A percentile compares a stretch with the other conserved stretches of the same genome.
Conservation (phyloP, 495 filamentous ascomycete genomes). For the Articulospora tetracladia region DNA sequence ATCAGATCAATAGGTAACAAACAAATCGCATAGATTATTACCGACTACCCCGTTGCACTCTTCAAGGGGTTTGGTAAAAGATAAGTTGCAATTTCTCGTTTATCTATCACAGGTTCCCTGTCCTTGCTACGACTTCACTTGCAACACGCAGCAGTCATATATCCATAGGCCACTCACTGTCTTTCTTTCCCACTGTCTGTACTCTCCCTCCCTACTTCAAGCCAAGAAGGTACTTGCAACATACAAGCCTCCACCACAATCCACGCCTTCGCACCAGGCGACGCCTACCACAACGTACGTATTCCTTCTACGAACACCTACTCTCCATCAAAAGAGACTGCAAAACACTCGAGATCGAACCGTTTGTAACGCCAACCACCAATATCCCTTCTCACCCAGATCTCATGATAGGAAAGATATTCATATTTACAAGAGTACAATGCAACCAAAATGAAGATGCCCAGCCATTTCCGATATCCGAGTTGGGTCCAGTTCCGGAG, state of each 20-base stretch:
- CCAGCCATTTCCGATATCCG: background rate
- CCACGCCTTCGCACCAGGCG: no score
- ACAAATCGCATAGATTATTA: no score
- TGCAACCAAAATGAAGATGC: background rate
- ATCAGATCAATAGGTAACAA: no score
- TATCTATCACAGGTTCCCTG: no score
- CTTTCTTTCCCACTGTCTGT: no score
- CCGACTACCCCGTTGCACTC: no score
- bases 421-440: conserved; percentile 3
- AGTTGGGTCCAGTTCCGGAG: background rate
- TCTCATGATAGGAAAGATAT: background rate
- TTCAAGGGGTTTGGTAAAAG: background rate
- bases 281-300: no score
- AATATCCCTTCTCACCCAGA: background rate
- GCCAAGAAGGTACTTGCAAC: no score
- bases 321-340: background rate
- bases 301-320: background rate
- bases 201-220: no score
- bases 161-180: no score
- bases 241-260: background rate
- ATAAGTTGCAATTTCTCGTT: background rate
- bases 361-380: background rate
- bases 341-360: background rate
- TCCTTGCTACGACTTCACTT: background rate
- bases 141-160: background rate